These are phyloP conservation scores for Kodamaea laetipori DNA, from an alignment of 805 yeast genomes.

Conservation along the genomic window DNA sequence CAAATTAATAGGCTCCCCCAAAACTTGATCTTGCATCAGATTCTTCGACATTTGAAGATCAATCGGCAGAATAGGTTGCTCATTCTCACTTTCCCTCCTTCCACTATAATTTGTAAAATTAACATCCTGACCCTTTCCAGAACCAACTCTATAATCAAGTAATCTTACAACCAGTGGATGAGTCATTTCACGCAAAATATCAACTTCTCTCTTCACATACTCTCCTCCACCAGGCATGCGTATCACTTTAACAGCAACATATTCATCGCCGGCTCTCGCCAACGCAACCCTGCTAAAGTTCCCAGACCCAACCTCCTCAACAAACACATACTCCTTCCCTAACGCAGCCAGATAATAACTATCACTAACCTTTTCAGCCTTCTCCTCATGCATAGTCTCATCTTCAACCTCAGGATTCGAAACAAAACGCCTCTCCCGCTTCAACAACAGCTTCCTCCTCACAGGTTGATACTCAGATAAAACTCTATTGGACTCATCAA, in stretches of 20 bases:
- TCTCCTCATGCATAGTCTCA: background rate
- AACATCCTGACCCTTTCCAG: no score
- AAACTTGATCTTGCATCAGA: background rate
- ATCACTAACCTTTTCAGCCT: background rate
- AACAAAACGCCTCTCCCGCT: conserved; percentile 21
- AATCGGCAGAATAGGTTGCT: no score
- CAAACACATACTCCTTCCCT: conserved; percentile 15
- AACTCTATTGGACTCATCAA: conserved; percentile 22
- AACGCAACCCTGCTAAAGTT: conserved; percentile 66
- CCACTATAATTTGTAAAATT: no score
- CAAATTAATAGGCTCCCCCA: no score
- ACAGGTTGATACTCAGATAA: conserved; percentile 41
- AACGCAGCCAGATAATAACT: conserved; percentile 4
- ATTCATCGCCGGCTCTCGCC: conserved; percentile 28
- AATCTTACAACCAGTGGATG: conserved; percentile 71
- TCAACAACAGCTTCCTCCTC: conserved; percentile 19
- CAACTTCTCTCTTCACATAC: conserved; percentile 63
- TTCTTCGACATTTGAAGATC: conserved; percentile 14
- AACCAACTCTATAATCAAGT: conserved; percentile 19
- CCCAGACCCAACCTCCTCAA: conserved; percentile 60
- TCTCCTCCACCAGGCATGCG: no score
- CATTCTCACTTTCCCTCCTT: conserved; percentile 19
- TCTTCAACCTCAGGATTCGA: conserved; percentile 19
- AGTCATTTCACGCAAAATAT: conserved; percentile 52
- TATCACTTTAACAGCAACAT: conserved; percentile 73